Base-by-base conservation (phyloP, 2,329 filamentous ascomycete genomes). In the Trichoderma atrobrunneum region DNA sequence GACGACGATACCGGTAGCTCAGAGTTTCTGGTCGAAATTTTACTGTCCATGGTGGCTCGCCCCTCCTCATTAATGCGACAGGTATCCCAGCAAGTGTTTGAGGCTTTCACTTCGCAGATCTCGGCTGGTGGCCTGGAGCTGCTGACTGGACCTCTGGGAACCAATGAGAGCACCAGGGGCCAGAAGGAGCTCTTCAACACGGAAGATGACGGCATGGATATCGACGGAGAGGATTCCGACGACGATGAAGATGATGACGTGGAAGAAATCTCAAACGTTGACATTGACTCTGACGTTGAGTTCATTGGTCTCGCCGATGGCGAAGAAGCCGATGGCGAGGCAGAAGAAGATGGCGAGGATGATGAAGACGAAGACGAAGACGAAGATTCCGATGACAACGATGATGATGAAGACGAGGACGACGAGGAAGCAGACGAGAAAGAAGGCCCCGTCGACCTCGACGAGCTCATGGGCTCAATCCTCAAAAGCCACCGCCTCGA, bases 31-130 rank as follows among this genome's bases (percentile, higher is more conserved):
- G 90, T 98, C 3, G 96, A 98, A 78, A 92, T 98, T 66, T 82
- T 99, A 8, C 85, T 98, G n/a, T 93, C 93, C 67, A 94, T 98
- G 83, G 89, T 97, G 3, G 93, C 94, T 0, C 93, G 94, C 74
- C 93, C 92, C 4, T 97, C 95, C 1, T 89, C 91, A 11, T 85
- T 98, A 66, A 93, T 97, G 84, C 90, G 94, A 34, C 93, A 95
- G 76, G 91, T 97, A 68, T 93, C 94, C 7, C 91, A 95, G 78
- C 92, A 96, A 77, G 94, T 97, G 0, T 98, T 98, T 79, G 88
- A 91, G 28, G 90, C 91, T 1, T 97, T 97, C 79, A 92, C 93
- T 3, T 83, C 88, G 16, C 89, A 93, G 70, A 88, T 98, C 73
- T 94, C 92, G 1, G 85, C 87, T 6, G 89, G 92, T 71, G 93